These are phyloP conservation scores for Fraxinus xanthoxyloides DNA, from an alignment of 305 asterid species.

Conservation along the genomic window DNA sequence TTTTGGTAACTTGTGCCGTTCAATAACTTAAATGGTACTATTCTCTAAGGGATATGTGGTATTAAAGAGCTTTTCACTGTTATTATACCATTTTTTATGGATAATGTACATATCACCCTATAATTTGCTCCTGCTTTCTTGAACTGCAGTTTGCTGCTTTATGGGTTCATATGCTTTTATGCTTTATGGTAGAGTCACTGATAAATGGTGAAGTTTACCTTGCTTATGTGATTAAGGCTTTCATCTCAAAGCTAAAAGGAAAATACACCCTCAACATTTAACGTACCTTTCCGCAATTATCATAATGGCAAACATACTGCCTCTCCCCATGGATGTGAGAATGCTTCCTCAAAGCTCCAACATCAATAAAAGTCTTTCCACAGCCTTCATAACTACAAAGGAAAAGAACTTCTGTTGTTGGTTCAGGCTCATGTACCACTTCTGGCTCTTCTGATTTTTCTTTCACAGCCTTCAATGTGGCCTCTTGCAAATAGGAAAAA, in stretches of 20 bases:
- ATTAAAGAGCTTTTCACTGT: not conserved
- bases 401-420: conserved; percentile 93
- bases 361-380: conserved; percentile 96
- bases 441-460: conserved; percentile 66
- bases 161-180: not conserved
- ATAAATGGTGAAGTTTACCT: not conserved
- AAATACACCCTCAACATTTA: not conserved
- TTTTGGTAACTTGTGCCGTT: not conserved
- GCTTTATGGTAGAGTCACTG: not conserved
- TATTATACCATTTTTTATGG: not conserved
- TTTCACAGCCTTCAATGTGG: conserved; percentile 57
- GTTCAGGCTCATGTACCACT: conserved; percentile 80
- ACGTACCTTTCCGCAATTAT: conserved; percentile 86
- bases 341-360: conserved; percentile 94
- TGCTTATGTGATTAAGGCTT: not conserved
- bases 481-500: conserved; percentile 46
- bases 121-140: not conserved
- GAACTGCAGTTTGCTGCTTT: not conserved
- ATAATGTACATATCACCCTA: not conserved
- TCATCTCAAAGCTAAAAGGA: not conserved
- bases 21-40: not conserved
- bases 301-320: conserved; percentile 90
- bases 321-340: conserved; percentile 99
- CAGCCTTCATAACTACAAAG: conserved; percentile 97
- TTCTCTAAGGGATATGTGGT: not conserved